These are phyloP conservation scores for Paramecium tetraurelia DNA, from an alignment of 73 alveolate species.

Conservation along the genomic window DNA sequence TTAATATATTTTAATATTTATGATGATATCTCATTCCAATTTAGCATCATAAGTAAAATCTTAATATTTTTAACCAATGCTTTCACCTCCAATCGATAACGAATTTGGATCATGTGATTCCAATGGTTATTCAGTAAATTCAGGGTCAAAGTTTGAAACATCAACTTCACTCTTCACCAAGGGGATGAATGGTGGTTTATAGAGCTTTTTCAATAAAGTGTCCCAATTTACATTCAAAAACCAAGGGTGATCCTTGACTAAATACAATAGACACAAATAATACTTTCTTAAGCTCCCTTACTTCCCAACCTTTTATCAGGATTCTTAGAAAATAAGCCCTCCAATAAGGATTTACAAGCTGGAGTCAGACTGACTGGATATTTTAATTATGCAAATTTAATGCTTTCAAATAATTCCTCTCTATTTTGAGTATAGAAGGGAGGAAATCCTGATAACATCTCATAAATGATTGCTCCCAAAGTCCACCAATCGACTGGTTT, in stretches of 20 bases:
- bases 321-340: conserved; percentile 56
- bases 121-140: conserved; percentile 67
- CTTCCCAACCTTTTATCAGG: conserved; percentile 62
- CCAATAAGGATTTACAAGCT: conserved; percentile 56
- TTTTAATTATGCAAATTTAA: conserved; percentile 55
- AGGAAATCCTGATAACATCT: conserved; percentile 94
- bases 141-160: conserved; percentile 64
- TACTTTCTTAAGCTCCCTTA: conserved; percentile 65
- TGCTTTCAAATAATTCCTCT: conserved; percentile 89
- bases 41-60: conserved; percentile 34
- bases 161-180: conserved; percentile 46
- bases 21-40: neutral
- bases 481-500: conserved; percentile 89
- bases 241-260: conserved; percentile 66
- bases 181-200: conserved; percentile 64
- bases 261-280: neutral
- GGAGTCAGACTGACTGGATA: conserved; percentile 56
- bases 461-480: conserved; percentile 87
- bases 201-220: conserved; percentile 10
- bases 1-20: neutral
- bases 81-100: conserved; percentile 14
- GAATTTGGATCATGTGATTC: conserved; percentile 57
- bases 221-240: conserved; percentile 63
- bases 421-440: conserved; percentile 91
- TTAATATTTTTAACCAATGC: conserved; percentile 23